A percentile compares a stretch with the other conserved stretches of the same genome.
phyloP scores from a whole-genome alignment of 2,329 filamentous ascomycete genomes.

The Apiospora arundinis region DNA sequence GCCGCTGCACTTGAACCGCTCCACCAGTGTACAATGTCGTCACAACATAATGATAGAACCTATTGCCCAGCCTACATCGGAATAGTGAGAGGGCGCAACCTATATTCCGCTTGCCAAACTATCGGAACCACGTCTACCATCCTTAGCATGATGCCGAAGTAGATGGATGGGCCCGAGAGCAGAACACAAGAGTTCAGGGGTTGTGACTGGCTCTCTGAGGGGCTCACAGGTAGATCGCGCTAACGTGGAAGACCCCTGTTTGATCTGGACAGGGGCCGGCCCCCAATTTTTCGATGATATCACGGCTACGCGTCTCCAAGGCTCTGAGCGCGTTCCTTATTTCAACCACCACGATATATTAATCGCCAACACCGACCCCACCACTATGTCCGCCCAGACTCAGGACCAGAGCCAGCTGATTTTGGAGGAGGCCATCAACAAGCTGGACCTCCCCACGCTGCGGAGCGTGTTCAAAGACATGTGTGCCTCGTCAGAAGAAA shows the following conservation, averaged over 20 bases:
- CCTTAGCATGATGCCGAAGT: not conserved
- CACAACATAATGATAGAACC: too few relatives aligned
- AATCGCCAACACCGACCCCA: not conserved
- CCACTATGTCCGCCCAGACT: not conserved
- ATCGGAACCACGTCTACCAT: too few relatives aligned
- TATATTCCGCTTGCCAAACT: too few relatives aligned
- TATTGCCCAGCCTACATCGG: too few relatives aligned
- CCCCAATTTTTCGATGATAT: not conserved
- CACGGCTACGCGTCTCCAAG: not conserved
- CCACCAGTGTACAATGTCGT: too few relatives aligned
- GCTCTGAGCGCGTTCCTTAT: not conserved
- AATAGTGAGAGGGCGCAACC: too few relatives aligned
- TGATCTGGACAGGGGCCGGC: not conserved
- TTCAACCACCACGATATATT: not conserved
- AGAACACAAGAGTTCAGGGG: not conserved
- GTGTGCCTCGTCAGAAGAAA: constrained; percentile 19
- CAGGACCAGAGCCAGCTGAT: not conserved
- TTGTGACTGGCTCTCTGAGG: not conserved
- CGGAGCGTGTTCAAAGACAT: constrained; percentile 8
- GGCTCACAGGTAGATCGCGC: not conserved
- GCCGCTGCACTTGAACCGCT: too few relatives aligned
- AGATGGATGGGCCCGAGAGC: not conserved
- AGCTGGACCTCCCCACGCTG: constrained; percentile 17
- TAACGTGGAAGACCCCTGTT: not conserved
- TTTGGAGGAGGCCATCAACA: constrained; percentile 6